Evolutionary conservation across 441 rosid species (phyloP).

Genomic region (Erysimum cheiri): DNA sequence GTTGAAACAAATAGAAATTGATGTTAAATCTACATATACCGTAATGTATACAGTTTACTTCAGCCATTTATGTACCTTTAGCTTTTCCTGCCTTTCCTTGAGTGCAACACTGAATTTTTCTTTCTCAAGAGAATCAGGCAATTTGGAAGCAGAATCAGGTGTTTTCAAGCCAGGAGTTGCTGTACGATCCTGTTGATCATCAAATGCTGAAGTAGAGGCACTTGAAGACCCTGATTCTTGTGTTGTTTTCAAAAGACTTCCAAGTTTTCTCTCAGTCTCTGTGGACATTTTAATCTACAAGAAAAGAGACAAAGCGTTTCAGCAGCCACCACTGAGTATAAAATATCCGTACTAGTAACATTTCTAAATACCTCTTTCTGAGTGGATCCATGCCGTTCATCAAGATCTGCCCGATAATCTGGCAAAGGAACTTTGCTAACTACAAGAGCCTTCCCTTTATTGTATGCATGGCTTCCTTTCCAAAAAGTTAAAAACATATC

Average conservation of each 20-base stretch:
- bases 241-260: conserved; percentile 70
- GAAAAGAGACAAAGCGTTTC: conserved; percentile 25
- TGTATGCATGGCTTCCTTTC: conserved; percentile 90
- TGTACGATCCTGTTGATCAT: conserved; percentile 48
- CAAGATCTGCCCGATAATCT: conserved; percentile 92
- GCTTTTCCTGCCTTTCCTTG: conserved; percentile 74
- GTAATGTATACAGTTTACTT: neutral
- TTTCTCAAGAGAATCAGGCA: conserved; percentile 51
- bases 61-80: conserved; percentile 54
- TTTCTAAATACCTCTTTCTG: conserved; percentile 67
- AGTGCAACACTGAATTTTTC: conserved; percentile 70
- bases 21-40: conserved; percentile 6
- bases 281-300: conserved; percentile 87
- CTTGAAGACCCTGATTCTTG: conserved; percentile 49
- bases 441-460: conserved; percentile 84
- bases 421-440: conserved; percentile 96
- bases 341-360: conserved; percentile 6
- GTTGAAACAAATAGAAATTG: conserved; percentile 24
- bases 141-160: conserved; percentile 45
- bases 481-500: conserved; percentile 38
- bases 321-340: conserved; percentile 1
- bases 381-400: conserved; percentile 90
- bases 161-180: conserved; percentile 44
- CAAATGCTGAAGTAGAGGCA: conserved; percentile 48
- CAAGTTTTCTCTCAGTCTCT: conserved; percentile 84